Base-by-base conservation (phyloP, 768 basidiomycete genomes). In the Suillus spraguei region DNA sequence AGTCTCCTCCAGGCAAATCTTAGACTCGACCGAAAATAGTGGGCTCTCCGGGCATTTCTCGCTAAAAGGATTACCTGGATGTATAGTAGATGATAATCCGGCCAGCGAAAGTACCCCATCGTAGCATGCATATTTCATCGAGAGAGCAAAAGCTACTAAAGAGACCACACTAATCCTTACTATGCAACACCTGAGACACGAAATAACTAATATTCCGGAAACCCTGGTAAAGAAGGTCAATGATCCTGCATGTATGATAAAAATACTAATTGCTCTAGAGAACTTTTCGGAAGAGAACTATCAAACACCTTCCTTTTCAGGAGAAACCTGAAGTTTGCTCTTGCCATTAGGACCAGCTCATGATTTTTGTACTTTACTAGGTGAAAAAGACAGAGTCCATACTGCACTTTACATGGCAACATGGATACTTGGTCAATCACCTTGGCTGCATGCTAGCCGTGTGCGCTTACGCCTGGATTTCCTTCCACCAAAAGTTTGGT, bases 321-420 rank as follows among this genome's bases (percentile, higher is more conserved):
- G 28, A 32, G 50, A 16, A 50, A 14, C 24, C 6, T 13, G 11
- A 46, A 46, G 44, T 52, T 52, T 32, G 32, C 50, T 53, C 17
- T 53, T 6, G 8, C 28, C 28, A 17, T 17, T 17, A 28, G 28
- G 50, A 53, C 32, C 24, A 38, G 54, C 36, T 56, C 9, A 56
- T 56, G 55, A 56, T 56, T 56, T 16, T 39, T 22, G 35, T 13
- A 36, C n/a, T n/a, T 11, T 17, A 17, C 38, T 58, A 58, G 17
- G 56, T 17, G 17, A 58, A 39, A 36, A 14, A 41, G 32, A 33
- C 17, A 39, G 9, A 39, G 55, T 20, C 20, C 28, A 24, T 22
- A 10, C 56, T 41, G 28, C 56, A 39, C 10, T 17, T 60, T 38
- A 59, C 60, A 73, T 75, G 73, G 70, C 73, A 35, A 59, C 72